Evolutionary conservation across 768 basidiomycete species (phyloP), one percentile per base, ranked within the genome.

Genomic region (Ephemerocybe angulata): DNA sequence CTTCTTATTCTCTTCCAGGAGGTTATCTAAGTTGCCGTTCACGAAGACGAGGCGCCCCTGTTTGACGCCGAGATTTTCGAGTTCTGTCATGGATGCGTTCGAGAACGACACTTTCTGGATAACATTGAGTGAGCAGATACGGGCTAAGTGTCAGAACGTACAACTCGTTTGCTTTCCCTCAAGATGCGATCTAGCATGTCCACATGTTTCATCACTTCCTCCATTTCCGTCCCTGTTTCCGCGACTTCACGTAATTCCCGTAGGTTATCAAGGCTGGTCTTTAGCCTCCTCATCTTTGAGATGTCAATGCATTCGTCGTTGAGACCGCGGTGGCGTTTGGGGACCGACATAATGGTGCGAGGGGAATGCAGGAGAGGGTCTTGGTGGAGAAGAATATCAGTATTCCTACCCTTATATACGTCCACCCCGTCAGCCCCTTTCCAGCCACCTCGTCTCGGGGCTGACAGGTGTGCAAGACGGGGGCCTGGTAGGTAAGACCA

Each of bases 211-310:
- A 44, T 46, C 4, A 46, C 41, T 22, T 13, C 25, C 44, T n/a
- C n/a, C n/a, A n/a, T n/a, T n/a, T 53, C 42, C 52, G 13, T 28
- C 52, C 29, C 52, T 28, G 42, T 53, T 46, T 46, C 43, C 11
- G 17, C 52, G 19, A 53, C 31, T 33, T 42, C 30, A 22, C 15
- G 43, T 7, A 44, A 28, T 31, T 53, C 43, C 1, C 4, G 40
- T 25, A 53, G 52, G 31, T 17, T 30, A 7, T 53, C 43, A 7
- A 53, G 41, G 19, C 22, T 30, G 42, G 11, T 44, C 40, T 10
- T 53, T 25, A 46, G 17, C 24, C 22, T 53, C 22, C 21, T 52
- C 50, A 40, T 38, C 35, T 52, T 52, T 10, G 37, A 52, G 17
- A 52, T 52, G 35, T 52, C 50, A 28, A 52, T 25, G 4, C 27